Evolutionary conservation across 441 rosid species (phyloP), one percentile per base, ranked within the genome.

Genomic region (Populus hybrid): DNA sequence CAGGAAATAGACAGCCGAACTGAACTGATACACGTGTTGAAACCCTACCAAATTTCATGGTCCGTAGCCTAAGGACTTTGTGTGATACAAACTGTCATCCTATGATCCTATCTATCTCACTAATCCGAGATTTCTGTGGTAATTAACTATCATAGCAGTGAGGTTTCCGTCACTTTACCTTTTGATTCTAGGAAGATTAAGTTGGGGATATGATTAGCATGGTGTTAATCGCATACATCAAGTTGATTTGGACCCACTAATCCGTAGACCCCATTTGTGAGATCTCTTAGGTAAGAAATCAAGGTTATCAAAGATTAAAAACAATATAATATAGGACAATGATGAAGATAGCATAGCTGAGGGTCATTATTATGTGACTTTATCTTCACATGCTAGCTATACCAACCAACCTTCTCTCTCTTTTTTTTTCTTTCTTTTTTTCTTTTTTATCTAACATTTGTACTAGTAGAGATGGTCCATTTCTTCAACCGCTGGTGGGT

Each of bases 221-320:
- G 76, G 80, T 82, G 77, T 76, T 82, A 75, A 79, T 81, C 83
- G 89, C 80, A 75, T 70, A 82, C 90, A 89, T 88, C 90, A 86
- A 80, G 70, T 78, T 81, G 87, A 89, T 89, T 71, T 83, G 87
- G 87, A 30, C 90, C 88, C 84, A 79, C 84, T 38, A 23, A 67
- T 72, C 32, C 67, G 74, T 72, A 69, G 87, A 76, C 71, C 85
- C 84, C 68, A 75, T 72, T 77, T 67, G 28, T 71, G 76, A 87
- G 68, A 82, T 88, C 86, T 83, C 76, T 87, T 84, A 76, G 85
- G 90, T 89, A 76, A 89, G 88, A 86, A 88, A 91, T 89, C 90
- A 77, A 84, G 70, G 83, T 66, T 81, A 75, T 79, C 42, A 67
- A 79, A 82, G 83, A 84, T 82, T 80, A 76, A 76, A 30, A 30